Conservation (phyloP, 108 stramenopile species). For the Mediolabrus comicus region DNA sequence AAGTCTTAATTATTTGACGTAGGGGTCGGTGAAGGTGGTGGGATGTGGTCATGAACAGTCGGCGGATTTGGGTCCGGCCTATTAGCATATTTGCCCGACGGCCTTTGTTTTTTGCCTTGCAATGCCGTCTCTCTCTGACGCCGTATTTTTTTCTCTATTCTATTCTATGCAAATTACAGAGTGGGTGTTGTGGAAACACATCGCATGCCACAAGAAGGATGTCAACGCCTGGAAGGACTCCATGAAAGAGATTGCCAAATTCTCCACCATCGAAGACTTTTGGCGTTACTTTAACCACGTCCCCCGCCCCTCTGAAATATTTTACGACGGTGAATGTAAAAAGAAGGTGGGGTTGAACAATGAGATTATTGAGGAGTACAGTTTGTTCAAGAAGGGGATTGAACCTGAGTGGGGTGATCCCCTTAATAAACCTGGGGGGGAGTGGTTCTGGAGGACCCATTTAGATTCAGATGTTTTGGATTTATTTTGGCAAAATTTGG, state of each 20-base stretch:
- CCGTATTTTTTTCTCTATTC: not conserved
- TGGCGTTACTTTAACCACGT: conserved; percentile 90
- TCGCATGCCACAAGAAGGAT: conserved; percentile 56
- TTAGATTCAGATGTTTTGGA: conserved; percentile 79
- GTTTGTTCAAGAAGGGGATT: conserved; percentile 93
- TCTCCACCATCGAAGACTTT: conserved; percentile 89
- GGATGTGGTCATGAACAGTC: too few species aligned
- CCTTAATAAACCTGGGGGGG: conserved; percentile 83
- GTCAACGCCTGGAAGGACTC: conserved; percentile 81
- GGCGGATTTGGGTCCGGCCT: too few species aligned
- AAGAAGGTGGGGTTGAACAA: conserved; percentile 73
- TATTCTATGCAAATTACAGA: conserved; percentile 43
- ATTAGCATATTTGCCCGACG: too few species aligned
- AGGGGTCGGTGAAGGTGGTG: too few species aligned
- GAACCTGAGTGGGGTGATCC: conserved; percentile 95
- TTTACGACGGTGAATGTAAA: conserved; percentile 83
- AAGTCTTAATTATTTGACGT: too few species aligned
- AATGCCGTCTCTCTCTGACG: not conserved
- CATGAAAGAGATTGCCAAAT: conserved; percentile 81
- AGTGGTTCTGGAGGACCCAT: conserved; percentile 84
- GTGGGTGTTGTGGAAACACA: conserved; percentile 91
- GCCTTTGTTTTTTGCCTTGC: too few species aligned
- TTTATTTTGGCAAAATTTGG: conserved; percentile 89
- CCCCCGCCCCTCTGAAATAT: conserved; percentile 78
- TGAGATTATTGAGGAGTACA: conserved; percentile 87